These are phyloP conservation scores for Alternaria hordeiaustralica DNA, from an alignment of 2,329 filamentous ascomycete species.

Conservation along the genomic window DNA sequence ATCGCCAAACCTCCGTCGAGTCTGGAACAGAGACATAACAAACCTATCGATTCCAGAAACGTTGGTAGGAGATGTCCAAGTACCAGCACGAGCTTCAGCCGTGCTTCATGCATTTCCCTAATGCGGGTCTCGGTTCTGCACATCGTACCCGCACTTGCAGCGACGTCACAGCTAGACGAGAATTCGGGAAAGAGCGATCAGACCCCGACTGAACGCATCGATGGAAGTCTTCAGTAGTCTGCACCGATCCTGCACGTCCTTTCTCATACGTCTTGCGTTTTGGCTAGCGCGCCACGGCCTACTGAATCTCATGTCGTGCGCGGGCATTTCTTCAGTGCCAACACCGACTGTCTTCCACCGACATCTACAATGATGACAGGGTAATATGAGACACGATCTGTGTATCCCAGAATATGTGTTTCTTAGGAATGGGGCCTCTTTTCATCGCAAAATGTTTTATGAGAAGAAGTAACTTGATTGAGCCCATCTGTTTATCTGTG, in stretches of 20 bases:
- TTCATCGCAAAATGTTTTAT: no score
- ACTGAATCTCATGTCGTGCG: not conserved
- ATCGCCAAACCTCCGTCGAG: not conserved
- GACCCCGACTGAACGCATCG: not conserved
- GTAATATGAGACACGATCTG: no score
- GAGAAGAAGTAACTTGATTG: no score
- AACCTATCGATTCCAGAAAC: not conserved
- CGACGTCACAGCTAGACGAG: not conserved
- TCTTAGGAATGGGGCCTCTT: no score
- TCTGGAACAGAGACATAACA: not conserved
- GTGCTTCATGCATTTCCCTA: not conserved
- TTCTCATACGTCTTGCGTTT: not conserved
- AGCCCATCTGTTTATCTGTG: no score
- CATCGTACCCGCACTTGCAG: not conserved
- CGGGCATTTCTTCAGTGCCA: not conserved
- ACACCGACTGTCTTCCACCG: not conserved
- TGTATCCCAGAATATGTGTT: no score
- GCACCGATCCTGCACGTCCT: not conserved
- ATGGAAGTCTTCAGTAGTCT: not conserved
- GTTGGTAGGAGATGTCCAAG: not conserved
- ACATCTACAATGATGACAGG: no score
- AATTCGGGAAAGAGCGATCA: not conserved
- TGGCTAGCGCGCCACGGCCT: not conserved
- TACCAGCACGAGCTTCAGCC: not conserved
- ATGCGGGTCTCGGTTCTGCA: not conserved